Base-by-base conservation (phyloP, 345 rosid genomes). In the Dipteronia sinensis region DNA sequence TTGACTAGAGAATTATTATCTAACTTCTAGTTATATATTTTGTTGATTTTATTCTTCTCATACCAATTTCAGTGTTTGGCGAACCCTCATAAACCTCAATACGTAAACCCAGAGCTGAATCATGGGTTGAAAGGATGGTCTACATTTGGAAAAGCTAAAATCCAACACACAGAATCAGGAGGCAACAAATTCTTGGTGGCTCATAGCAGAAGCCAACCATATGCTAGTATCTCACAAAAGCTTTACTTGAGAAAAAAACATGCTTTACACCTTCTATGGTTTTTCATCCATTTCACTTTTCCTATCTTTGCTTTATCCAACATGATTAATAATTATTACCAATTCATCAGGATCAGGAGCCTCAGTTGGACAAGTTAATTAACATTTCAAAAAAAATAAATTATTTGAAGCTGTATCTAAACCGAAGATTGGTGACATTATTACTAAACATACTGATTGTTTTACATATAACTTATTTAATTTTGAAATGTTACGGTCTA, bases 201-300 rank as follows among this genome's bases (percentile, higher is more conserved):
- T 25, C 75, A 66, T 74, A 23, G 64, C 61, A 87, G 97, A 76
- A 81, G 73, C n/a, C 83, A 81, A 15, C 71, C 91, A 0, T 10
- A 16, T 59, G 93, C 80, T 34, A 88, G 96, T 38, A 72, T 86
- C 27, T 88, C 92, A 0, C 94, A 92, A 74, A 88, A 73, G 56
- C 69, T 91, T 66, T 70, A 84, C 74, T 72, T 94, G 80, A 38
- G 71, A 38, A 85, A 82, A n/a, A 42, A 78, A 81, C 73, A 76
- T 61, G 69, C 81, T 88, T 67, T 92, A 92, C 73, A 86, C 92
- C 23, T 86, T 94, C 82, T 94, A 97, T 0, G 94, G 97, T 91
- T 82, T 5, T 23, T 19, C n/a, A 67, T 66, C 19, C 46, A 34
- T 34, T 34, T 19, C 12, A 3, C 38, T 34, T 34, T 19, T 34